phyloP scores from a whole-genome alignment of 148 eudicot species.

The Spergularia bocconei region DNA sequence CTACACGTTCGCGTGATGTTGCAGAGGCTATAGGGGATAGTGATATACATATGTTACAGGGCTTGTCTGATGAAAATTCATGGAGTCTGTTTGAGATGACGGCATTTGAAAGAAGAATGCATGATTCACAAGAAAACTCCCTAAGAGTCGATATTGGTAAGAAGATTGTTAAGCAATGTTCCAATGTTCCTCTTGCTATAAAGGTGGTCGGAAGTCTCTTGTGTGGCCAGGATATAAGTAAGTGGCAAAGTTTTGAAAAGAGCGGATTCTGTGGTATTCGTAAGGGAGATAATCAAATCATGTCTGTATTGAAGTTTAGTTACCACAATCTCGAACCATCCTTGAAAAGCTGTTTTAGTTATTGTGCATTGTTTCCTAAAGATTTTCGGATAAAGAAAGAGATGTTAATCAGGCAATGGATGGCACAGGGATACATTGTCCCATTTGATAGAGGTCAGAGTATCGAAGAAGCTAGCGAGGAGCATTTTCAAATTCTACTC shows the following conservation, averaged over 20 bases:
- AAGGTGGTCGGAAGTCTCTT: slow-evolving; percentile 23
- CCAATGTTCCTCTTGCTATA: slow-evolving; percentile 22
- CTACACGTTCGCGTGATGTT: slow-evolving; percentile 12
- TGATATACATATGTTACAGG: background rate
- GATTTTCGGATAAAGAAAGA: background rate
- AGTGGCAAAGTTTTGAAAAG: slow-evolving; percentile 6
- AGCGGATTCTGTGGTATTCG: background rate
- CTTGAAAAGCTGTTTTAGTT: slow-evolving; percentile 10
- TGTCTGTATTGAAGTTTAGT: too few species aligned
- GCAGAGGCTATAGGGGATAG: background rate
- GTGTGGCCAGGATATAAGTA: background rate
- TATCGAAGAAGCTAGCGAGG: slow-evolving; percentile 9
- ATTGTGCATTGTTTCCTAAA: slow-evolving; percentile 19
- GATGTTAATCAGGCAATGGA: slow-evolving; percentile 12
- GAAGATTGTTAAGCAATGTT: too few species aligned
- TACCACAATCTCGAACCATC: too few species aligned
- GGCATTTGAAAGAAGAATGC: background rate
- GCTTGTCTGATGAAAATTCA: background rate
- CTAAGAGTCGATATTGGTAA: background rate
- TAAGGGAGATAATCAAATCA: background rate
- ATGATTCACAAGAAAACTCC: background rate
- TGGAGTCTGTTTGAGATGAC: slow-evolving; percentile 18
- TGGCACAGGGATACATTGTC: slow-evolving; percentile 13
- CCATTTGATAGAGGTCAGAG: slow-evolving; percentile 1
- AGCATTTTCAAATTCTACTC: slow-evolving; percentile 4